Evolutionary conservation across 768 basidiomycete species (phyloP), one percentile per base, ranked within the genome.

Genomic region (Termitomyces sp.): DNA sequence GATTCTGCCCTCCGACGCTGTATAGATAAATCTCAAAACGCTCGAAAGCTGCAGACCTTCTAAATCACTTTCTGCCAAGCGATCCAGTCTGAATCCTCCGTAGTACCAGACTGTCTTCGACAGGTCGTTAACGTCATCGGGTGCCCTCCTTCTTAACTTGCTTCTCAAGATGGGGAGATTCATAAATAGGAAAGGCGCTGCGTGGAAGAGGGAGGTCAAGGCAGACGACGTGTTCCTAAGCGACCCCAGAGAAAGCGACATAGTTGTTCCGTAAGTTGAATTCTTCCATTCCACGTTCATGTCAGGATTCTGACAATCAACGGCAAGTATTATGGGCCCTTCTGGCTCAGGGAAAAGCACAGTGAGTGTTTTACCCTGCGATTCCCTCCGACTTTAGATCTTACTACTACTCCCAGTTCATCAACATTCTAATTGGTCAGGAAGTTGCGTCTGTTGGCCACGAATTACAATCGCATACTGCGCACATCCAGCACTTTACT

Each of bases 261-360:
- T 52, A 15, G 54, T 62, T 12, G 57, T 62, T 27, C 58, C 61
- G 61, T 62, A 46, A 45, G 58, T 53, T 36, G n/a, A 12, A 1
- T 22, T 18, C 15, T n/a, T 38, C 15, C 18, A 23, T 31, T 20
- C 12, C n/a, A 20, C 20, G 15, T 31, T 22, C 5, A 29, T 27
- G 35, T 29, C 9, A 46, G n/a, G n/a, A 39, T 2, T 16, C 22
- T 46, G 35, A 42, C 12, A 22, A 7, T 5, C 16, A 35, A 45
- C 22, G n/a, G n/a, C 11, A 47, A 63, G 62, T 16, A 51, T 63
- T 16, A 63, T 63, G 62, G 62, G 62, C 18, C 62, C 62, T 41
- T 58, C 62, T n/a, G 62, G 62, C 3, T 53, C 62, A 32, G 62
- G 62, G 36, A 63, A 63, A 41, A 63, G 62, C 52, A 60, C 62